A percentile compares a stretch with the other conserved stretches of the same genome.
Evolutionary conservation across 768 basidiomycete species (phyloP).

Genomic region (Calocybe indica): DNA sequence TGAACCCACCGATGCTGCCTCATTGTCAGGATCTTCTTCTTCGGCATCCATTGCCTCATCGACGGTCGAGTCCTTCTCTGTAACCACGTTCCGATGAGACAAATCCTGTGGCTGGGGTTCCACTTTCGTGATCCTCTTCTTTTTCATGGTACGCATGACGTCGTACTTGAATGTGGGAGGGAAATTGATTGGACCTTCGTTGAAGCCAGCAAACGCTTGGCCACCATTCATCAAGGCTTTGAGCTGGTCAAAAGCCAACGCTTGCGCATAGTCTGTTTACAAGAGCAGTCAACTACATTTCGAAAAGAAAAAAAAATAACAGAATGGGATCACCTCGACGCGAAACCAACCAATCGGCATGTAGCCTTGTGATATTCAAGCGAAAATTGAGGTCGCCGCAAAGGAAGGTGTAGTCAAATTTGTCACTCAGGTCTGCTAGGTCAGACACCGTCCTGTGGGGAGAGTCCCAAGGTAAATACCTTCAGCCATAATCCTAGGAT

Average conservation of each 20-base stretch:
- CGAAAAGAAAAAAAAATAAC: neutral
- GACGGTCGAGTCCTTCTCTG: constrained; percentile 34
- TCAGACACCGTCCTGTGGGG: neutral
- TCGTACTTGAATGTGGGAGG: constrained; percentile 95
- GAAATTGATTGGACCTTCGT: constrained; percentile 77
- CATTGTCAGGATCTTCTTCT: constrained; percentile 17
- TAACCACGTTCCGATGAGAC: constrained; percentile 27
- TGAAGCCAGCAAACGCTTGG: constrained; percentile 69
- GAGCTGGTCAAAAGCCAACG: constrained; percentile 88
- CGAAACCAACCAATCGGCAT: constrained; percentile 92
- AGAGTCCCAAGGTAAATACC: constrained; percentile 30
- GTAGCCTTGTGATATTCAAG: constrained; percentile 80
- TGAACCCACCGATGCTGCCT: constrained; percentile 43
- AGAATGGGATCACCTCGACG: constrained; percentile 48
- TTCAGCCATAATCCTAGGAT: constrained; percentile 66
- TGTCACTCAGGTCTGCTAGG: constrained; percentile 69
- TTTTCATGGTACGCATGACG: constrained; percentile 55
- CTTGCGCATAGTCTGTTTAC: constrained; percentile 68
- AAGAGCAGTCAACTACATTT: neutral
- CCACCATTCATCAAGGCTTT: constrained; percentile 67
- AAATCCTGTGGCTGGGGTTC: constrained; percentile 24
- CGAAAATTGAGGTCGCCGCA: constrained; percentile 93
- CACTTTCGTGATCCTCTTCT: constrained; percentile 28
- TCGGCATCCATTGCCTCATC: constrained; percentile 33
- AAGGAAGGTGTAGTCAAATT: constrained; percentile 85